phyloP scores from a whole-genome alignment of 106 monocot species.

The Alisma plantagoaquatica region DNA sequence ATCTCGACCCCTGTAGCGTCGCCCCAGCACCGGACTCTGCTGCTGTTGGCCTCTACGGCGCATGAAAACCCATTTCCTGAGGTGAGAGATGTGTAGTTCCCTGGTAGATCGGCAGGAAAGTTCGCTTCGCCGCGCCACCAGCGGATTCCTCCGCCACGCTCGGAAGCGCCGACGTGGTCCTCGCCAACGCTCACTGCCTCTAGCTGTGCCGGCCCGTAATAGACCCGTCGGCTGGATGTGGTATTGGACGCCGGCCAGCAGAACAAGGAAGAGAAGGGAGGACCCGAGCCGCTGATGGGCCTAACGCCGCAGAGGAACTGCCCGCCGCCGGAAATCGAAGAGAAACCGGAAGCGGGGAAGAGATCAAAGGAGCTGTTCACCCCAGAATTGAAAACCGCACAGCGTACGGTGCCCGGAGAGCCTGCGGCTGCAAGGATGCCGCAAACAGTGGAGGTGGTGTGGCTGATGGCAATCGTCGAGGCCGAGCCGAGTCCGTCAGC shows the following conservation, averaged over 20 bases:
- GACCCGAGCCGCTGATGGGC: background rate
- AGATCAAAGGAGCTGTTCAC: background rate
- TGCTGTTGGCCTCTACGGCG: slow-evolving; percentile 23
- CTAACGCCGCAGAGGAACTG: slow-evolving; percentile 13
- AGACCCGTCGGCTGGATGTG: slow-evolving; percentile 32
- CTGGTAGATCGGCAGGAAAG: slow-evolving; percentile 16
- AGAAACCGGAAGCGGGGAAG: slow-evolving; percentile 3
- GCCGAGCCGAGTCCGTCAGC: slow-evolving; percentile 14
- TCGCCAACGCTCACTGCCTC: slow-evolving; percentile 42
- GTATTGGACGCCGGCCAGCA: slow-evolving; percentile 33
- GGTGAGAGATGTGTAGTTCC: slow-evolving; percentile 46
- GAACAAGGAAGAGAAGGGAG: slow-evolving; percentile 23
- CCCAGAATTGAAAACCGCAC: slow-evolving; percentile 5
- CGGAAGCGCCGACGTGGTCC: slow-evolving; percentile 43
- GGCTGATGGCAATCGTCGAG: slow-evolving; percentile 15
- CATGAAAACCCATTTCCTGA: slow-evolving; percentile 68
- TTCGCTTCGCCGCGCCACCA: slow-evolving; percentile 38
- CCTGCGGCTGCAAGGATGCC: slow-evolving; percentile 28
- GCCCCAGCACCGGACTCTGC: slow-evolving; percentile 57
- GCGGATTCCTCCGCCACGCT: slow-evolving; percentile 12
- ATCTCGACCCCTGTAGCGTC: background rate
- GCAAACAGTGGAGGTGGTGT: slow-evolving; percentile 20
- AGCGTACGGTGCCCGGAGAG: slow-evolving; percentile 17
- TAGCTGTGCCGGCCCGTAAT: slow-evolving; percentile 24
- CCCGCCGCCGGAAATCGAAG: slow-evolving; percentile 6